A percentile compares a stretch with the other conserved stretches of the same genome.
These are phyloP conservation scores for fission yeast (Schizosaccharomyces pombe) DNA, from an alignment of 805 yeast genomes.

Conservation along the genomic window DNA sequence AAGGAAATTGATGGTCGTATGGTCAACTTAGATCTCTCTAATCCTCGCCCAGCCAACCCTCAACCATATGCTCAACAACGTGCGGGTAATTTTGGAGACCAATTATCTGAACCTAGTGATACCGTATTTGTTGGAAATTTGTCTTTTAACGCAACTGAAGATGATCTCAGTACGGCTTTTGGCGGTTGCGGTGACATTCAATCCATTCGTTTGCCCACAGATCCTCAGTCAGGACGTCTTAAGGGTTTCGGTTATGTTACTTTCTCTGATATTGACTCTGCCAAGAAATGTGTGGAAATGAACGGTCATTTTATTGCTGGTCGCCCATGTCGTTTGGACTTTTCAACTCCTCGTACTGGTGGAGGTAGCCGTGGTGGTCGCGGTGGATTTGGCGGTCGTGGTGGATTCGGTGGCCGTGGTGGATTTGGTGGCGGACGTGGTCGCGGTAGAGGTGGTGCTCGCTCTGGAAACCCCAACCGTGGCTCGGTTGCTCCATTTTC, in stretches of 20 bases:
- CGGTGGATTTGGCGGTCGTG: constrained; percentile 13
- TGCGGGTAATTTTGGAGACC: constrained; percentile 76
- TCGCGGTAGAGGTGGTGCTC: constrained; percentile 29
- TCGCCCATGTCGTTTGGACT: constrained; percentile 86
- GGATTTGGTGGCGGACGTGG: constrained; percentile 15
- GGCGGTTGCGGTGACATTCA: constrained; percentile 59
- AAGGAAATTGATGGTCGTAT: constrained; percentile 93
- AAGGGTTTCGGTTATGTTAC: constrained; percentile 98
- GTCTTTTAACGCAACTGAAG: constrained; percentile 74
- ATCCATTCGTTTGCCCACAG: constrained; percentile 87
- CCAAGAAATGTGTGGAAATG: constrained; percentile 66
- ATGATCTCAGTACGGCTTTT: constrained; percentile 47
- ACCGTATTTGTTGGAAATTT: constrained; percentile 90
- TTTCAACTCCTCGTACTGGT: constrained; percentile 8
- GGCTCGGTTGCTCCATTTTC: not conserved
- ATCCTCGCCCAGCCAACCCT: constrained; percentile 44
- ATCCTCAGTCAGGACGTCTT: constrained; percentile 96
- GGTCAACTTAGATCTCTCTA: constrained; percentile 77
- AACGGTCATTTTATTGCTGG: constrained; percentile 79
- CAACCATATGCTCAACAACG: constrained; percentile 29
- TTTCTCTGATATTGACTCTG: constrained; percentile 66
- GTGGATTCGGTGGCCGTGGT: constrained; percentile 10
- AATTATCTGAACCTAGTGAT: constrained; percentile 78
- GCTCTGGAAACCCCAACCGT: constrained; percentile 1
- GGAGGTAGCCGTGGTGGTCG: constrained; percentile 10